Percentiles rank a stretch among this genome's conserved stretches.
Evolutionary conservation across 495 filamentous ascomycete species (phyloP).

Genomic region (Tuber microsphaerosporum): DNA sequence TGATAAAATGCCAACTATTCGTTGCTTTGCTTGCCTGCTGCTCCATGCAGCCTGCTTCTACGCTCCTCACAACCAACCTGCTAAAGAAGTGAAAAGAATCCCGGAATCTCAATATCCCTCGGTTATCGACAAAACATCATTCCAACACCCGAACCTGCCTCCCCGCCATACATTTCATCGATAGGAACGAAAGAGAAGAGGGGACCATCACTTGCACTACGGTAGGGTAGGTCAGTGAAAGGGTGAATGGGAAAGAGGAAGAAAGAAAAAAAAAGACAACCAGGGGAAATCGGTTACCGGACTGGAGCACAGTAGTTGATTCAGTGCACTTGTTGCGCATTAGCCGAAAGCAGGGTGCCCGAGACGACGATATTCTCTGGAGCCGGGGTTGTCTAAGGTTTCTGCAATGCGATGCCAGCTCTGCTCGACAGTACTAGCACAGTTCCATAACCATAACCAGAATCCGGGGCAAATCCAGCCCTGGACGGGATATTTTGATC

Average conservation of each 20-base stretch:
- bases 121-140: conserved; percentile 1
- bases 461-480: conserved; percentile 4
- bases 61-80: neutral
- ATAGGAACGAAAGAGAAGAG: neutral
- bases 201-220: neutral
- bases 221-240: neutral
- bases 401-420: conserved; percentile 5
- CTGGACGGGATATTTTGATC: neutral
- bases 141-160: neutral
- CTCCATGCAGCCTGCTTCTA: neutral
- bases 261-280: neutral
- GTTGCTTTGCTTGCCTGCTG: neutral
- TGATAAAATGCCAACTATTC: neutral
- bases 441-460: neutral
- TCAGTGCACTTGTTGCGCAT: conserved; percentile 1
- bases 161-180: neutral
- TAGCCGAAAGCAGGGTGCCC: conserved; percentile 4
- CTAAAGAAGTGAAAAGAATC: neutral
- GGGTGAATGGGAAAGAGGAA: neutral
- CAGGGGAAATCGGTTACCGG: neutral
- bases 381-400: conserved; percentile 3
- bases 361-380: neutral
- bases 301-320: neutral
- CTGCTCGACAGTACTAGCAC: neutral
- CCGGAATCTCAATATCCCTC: conserved; percentile 2